phyloP scores from a whole-genome alignment of 2,329 filamentous ascomycete genomes.

The Sordariomycetes sp. region DNA sequence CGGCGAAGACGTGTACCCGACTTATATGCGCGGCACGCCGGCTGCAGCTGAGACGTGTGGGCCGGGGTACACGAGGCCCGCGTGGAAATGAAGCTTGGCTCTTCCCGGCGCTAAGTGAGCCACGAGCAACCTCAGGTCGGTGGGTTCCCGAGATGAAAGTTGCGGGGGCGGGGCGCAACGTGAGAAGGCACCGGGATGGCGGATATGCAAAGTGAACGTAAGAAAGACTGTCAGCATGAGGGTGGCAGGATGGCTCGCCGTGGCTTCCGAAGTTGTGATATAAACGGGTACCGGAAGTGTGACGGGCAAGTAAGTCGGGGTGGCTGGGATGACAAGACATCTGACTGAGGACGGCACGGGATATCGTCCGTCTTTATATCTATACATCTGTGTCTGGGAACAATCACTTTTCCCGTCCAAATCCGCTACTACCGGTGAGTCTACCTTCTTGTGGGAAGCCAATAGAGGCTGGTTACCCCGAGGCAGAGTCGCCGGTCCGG shows the following conservation, averaged over 20 bases:
- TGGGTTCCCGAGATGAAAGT: background rate
- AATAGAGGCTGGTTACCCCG: background rate
- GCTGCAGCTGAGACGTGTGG: background rate
- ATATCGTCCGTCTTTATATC: too few relatives aligned
- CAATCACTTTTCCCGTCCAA: background rate
- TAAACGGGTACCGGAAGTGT: background rate
- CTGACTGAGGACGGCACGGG: too few relatives aligned
- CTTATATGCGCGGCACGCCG: background rate
- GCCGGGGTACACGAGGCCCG: background rate
- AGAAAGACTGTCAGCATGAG: background rate
- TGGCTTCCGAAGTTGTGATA: background rate
- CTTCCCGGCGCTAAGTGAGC: background rate
- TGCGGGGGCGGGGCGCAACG: background rate
- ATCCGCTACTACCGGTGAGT: background rate
- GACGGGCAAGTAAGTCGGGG: too few relatives aligned
- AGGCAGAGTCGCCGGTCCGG: background rate
- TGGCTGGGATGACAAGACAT: background rate
- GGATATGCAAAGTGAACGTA: background rate
- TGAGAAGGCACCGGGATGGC: background rate
- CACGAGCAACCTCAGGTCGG: background rate
- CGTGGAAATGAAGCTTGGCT: background rate
- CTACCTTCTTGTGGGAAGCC: background rate
- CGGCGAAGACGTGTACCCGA: background rate
- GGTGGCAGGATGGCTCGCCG: background rate
- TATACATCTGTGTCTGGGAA: background rate